Base-by-base conservation (phyloP, 257 asterid genomes). In the Solanum tarijense region DNA sequence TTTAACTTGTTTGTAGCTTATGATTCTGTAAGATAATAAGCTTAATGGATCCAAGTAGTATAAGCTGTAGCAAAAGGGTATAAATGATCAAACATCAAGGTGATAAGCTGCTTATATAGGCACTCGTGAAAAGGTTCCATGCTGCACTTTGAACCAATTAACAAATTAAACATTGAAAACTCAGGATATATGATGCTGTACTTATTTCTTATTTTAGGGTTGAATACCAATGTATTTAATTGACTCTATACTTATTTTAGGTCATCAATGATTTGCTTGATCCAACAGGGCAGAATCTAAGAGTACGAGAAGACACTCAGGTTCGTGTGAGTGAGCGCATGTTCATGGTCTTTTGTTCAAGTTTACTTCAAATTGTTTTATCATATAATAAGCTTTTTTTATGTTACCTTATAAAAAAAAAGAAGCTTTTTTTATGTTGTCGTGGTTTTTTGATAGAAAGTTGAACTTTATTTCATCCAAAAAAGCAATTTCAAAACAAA, bases 251-350 rank as follows among this genome's bases (percentile, higher is more conserved):
- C 88, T 65, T 68, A 91, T 74, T 92, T 89, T 90, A 95, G 98
- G 98, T 95, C 89, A 93, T 95, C 94, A 95, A 95, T 86, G 98
- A 95, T 93, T 91, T 95, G 94, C 97, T 95, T 83, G 87, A 95
- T 93, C 96, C 98, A 86, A 93, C 94, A 3, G 98, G 98, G 73
- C 98, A 95, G 89, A 95, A 95, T 90, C 94, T 95, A 72, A 92
- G 94, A 88, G 93, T 95, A 90, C 92, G 98, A 83, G 98, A 95
- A 90, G 96, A 95, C 87, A 72, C 95, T 86, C 98, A 94, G 97
- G 98, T 95, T 90, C 11, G 84, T 87, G 39, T 82, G 72, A 68
- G 10, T 68, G 69, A 46, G 69, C 48, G 60, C 69, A 81, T 29
- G 65, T 82, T 52, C 86, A 82, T 82, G 86, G 29, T 21, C n/a